Percentiles rank a stretch among this genome's conserved stretches.
These are phyloP conservation scores for Pittosporum tobira DNA, from an alignment of 129 eudicot genomes.

Conservation along the genomic window DNA sequence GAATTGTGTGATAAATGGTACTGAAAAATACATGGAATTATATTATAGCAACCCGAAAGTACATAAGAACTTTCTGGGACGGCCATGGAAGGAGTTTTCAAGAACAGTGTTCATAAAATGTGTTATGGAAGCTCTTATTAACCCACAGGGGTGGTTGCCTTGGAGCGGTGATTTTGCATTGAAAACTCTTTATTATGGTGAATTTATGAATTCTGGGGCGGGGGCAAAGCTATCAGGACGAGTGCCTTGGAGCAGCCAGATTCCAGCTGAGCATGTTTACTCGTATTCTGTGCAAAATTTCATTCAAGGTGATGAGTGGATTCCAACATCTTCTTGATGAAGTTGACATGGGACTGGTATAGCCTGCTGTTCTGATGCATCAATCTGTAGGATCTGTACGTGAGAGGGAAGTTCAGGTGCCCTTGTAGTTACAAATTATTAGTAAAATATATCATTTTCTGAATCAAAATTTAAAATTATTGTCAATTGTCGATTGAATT, in stretches of 20 bases:
- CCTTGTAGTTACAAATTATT: background rate
- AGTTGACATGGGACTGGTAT: background rate
- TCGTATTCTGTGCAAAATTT: constrained; percentile 47
- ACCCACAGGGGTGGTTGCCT: constrained; percentile 60
- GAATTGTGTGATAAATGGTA: constrained; percentile 51
- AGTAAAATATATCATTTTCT: background rate
- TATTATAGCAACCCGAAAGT: constrained; percentile 41
- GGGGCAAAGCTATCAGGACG: constrained; percentile 37
- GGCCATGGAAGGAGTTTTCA: constrained; percentile 84
- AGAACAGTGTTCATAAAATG: constrained; percentile 50
- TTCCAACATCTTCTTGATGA: constrained; percentile 20
- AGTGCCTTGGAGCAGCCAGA: constrained; percentile 63
- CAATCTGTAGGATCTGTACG: background rate
- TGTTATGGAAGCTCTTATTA: constrained; percentile 40
- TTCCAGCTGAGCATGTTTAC: constrained; percentile 41
- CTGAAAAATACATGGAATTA: constrained; percentile 41
- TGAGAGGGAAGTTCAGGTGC: background rate
- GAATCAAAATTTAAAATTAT: background rate
- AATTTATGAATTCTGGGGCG: constrained; percentile 37
- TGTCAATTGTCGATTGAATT: background rate
- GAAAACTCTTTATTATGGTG: constrained; percentile 59
- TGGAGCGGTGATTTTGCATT: constrained; percentile 65
- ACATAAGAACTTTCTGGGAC: constrained; percentile 50
- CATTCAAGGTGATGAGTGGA: constrained; percentile 73
- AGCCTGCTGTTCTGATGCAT: background rate